Evolutionary conservation across 192 early-diverging fungal species (phyloP), one percentile per base, ranked within the genome.

Genomic region (Coemansia sp.): DNA sequence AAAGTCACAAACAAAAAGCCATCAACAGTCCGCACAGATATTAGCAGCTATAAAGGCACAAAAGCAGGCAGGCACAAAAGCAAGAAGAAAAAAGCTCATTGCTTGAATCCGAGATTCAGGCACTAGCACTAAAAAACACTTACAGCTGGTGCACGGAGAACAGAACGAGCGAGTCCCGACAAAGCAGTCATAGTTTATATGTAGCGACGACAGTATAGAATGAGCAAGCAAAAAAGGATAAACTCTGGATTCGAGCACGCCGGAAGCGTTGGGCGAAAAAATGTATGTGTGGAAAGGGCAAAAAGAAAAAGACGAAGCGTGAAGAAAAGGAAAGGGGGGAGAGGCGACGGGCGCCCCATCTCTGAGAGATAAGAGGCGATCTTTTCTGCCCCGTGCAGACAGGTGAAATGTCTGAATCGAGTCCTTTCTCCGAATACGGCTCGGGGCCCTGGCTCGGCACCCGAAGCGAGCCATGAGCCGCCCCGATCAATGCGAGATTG

Each of bases 71-170:
- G 13, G 13, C 14, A 14, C 50, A 13, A 53, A 25, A 26, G 50
- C 12, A 41, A 57, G 26, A 36, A 64, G 34, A 28, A 59, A 59
- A 59, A 9, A 26, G 25, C 6, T 13, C 28, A 38, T 61, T 14
- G 50, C 26, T 26, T 53, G 50, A 53, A 53, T 53, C 50, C 1
- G 0, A 6, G 50, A 53, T 53, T 53, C 50, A 53, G 50, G 55
- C 55, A 58, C 12, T 14, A 36, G 35, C 4, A 36, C 34, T 11
- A 9, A 34, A 18, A 9, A 34, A 18, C n/a, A 75, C 76, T 78
- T 78, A 78, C 76, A 53, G 60, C 65, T 42, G 67, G 57, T 39
- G 41, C 65, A 50, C 59, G 67, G 61, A 62, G 52, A 8, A 62
- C 35, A n/a, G 72, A 68, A 37, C 60, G 65, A 52, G 53, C 43